Percentiles rank a stretch among this genome's conserved stretches.
These are phyloP conservation scores for Zymoseptoria tritici DNA, from an alignment of 2,329 filamentous ascomycete species.

Conservation along the genomic window DNA sequence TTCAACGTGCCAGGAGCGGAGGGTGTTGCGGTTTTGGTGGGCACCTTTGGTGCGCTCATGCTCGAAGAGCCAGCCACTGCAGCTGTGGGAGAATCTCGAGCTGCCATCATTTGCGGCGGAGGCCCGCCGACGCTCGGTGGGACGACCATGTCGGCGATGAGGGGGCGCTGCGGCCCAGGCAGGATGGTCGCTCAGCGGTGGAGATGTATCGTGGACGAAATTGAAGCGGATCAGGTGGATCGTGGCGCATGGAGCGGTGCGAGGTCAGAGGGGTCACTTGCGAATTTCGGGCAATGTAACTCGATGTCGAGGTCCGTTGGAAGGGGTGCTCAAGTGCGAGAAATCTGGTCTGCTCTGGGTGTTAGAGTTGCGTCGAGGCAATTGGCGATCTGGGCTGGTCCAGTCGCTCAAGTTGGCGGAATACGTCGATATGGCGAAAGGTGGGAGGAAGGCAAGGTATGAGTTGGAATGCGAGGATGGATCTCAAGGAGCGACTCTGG, in stretches of 20 bases:
- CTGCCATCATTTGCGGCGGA: conserved; percentile 2
- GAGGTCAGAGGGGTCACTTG: conserved; percentile 3
- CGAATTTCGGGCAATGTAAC: background rate
- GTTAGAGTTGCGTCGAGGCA: background rate
- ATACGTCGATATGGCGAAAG: background rate
- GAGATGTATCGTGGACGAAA: background rate
- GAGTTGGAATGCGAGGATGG: background rate
- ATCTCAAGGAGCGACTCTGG: background rate
- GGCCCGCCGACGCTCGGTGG: conserved; percentile 22
- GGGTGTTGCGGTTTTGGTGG: conserved; percentile 15
- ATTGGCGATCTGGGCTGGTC: background rate
- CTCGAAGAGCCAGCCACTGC: conserved; percentile 6
- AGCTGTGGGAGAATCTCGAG: conserved; percentile 11
- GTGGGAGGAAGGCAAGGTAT: background rate
- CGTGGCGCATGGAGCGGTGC: conserved; percentile 4
- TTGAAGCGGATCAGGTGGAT: background rate
- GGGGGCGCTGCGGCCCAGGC: conserved; percentile 7
- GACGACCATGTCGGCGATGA: conserved; percentile 22
- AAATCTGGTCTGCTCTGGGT: background rate
- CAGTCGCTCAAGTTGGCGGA: background rate
- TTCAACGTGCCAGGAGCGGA: conserved; percentile 27
- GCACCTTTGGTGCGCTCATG: conserved; percentile 6
- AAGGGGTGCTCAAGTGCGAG: background rate
- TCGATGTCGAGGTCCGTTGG: background rate
- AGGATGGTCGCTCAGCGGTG: background rate